These are phyloP conservation scores for Fomitopsis pulvina DNA, from an alignment of 768 basidiomycete species.

Conservation along the genomic window DNA sequence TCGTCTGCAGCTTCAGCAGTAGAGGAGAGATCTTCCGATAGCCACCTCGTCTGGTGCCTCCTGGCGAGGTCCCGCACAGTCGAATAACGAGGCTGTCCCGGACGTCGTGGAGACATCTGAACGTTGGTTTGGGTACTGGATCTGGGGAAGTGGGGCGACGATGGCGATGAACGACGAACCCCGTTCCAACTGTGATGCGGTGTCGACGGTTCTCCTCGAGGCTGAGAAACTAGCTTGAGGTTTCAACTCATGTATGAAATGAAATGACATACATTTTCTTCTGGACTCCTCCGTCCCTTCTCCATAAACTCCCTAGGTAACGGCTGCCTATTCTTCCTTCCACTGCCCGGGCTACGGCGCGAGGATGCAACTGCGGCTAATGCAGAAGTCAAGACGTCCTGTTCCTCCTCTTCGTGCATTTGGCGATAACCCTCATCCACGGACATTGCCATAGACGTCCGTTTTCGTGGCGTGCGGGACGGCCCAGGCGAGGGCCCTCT, in stretches of 20 bases:
- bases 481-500: conserved; percentile 33
- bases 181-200: conserved; percentile 15
- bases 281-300: conserved; percentile 28
- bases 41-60: conserved; percentile 47
- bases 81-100: conserved; percentile 31
- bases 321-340: conserved; percentile 37
- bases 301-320: conserved; percentile 45
- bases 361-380: conserved; percentile 55
- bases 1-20: conserved; percentile 21
- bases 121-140: conserved; percentile 9
- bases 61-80: conserved; percentile 43
- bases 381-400: conserved; percentile 48
- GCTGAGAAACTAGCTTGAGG: conserved; percentile 2
- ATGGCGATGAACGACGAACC: conserved; percentile 14
- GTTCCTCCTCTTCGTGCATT: conserved; percentile 15
- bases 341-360: conserved; percentile 39
- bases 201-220: conserved; percentile 17
- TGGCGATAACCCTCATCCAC: conserved; percentile 13
- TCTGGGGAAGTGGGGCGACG: conserved; percentile 15
- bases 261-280: conserved; percentile 34
- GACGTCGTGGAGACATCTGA: conserved; percentile 23
- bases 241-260: background rate
- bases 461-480: conserved; percentile 36
- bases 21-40: conserved; percentile 40
- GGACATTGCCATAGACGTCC: conserved; percentile 31